A percentile compares a stretch with the other conserved stretches of the same genome.
Conservation (phyloP, 129 eudicot species). For the Scalesia atractyloides region DNA sequence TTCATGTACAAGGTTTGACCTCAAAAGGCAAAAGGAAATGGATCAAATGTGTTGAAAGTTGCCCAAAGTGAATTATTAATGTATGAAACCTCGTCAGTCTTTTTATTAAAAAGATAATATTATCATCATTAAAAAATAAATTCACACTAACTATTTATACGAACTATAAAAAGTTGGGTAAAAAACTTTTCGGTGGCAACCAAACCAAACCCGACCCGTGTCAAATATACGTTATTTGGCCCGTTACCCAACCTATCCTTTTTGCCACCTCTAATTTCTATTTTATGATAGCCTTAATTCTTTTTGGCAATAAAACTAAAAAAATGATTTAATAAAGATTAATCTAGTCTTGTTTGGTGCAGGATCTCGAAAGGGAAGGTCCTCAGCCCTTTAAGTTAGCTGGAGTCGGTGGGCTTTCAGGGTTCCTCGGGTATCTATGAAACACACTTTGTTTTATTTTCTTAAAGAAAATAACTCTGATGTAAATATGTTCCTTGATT, state of each 20-base stretch:
- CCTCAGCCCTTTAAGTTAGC: slow-evolving; percentile 86
- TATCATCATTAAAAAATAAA: too few species aligned
- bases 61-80: neutral
- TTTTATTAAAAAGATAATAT: neutral
- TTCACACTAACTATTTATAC: too few species aligned
- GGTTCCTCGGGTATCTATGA: slow-evolving; percentile 75
- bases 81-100: neutral
- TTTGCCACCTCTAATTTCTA: slow-evolving; percentile 3
- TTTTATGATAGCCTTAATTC: neutral
- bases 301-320: neutral
- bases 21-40: neutral
- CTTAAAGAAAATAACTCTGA: neutral
- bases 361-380: slow-evolving; percentile 98
- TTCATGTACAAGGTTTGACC: slow-evolving; percentile 16
- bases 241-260: neutral
- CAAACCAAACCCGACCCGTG: neutral
- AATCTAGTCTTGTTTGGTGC: slow-evolving; percentile 28
- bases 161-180: too few species aligned
- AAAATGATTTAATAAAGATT: neutral
- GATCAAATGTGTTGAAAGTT: neutral
- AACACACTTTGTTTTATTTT: neutral
- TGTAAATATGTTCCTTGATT: neutral
- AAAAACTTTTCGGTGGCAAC: neutral
- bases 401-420: slow-evolving; percentile 92
- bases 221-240: neutral